Percentiles rank a stretch among this genome's conserved stretches.
Evolutionary conservation across 768 basidiomycete genomes (phyloP).

Genomic region (Strobilomyces confusus): DNA sequence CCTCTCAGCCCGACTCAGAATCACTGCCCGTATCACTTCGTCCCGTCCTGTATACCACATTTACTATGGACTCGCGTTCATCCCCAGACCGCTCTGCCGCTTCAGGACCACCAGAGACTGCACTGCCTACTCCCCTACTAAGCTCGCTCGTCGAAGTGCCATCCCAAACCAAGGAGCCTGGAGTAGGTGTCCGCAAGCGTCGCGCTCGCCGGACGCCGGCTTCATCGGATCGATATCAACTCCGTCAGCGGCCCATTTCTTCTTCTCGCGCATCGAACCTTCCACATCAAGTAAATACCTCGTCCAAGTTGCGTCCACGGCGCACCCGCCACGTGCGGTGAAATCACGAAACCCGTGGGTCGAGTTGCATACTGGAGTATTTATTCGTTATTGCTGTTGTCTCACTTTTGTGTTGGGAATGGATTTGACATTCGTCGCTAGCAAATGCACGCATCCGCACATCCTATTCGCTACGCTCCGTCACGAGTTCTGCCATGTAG

Average conservation of each 20-base stretch:
- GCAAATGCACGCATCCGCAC: neutral
- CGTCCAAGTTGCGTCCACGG: conserved; percentile 13
- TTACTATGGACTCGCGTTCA: conserved; percentile 29
- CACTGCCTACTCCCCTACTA: conserved; percentile 6
- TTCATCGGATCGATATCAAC: conserved; percentile 25
- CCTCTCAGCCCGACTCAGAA: conserved; percentile 36
- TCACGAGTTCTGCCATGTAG: conserved; percentile 3
- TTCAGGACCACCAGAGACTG: conserved; percentile 3
- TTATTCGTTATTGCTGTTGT: conserved; percentile 38
- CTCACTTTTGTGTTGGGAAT: conserved; percentile 9
- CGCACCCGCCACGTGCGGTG: conserved; percentile 14
- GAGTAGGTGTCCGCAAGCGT: conserved; percentile 6
- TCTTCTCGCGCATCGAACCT: conserved; percentile 11
- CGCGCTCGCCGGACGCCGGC: conserved; percentile 7
- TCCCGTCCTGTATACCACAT: conserved; percentile 36
- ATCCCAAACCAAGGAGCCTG: conserved; percentile 6
- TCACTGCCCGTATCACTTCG: conserved; percentile 29
- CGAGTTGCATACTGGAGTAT: conserved; percentile 14
- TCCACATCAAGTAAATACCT: conserved; percentile 13
- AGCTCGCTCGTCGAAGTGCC: conserved; percentile 8
- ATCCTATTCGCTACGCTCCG: neutral
- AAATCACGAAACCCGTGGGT: neutral
- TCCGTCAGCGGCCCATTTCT: conserved; percentile 27
- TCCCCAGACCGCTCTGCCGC: conserved; percentile 2
- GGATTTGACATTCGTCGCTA: conserved; percentile 5